Evolutionary conservation across 208 protist genomes (phyloP), one percentile per base, ranked within the genome.

Genomic region (Leishmania tropica): DNA sequence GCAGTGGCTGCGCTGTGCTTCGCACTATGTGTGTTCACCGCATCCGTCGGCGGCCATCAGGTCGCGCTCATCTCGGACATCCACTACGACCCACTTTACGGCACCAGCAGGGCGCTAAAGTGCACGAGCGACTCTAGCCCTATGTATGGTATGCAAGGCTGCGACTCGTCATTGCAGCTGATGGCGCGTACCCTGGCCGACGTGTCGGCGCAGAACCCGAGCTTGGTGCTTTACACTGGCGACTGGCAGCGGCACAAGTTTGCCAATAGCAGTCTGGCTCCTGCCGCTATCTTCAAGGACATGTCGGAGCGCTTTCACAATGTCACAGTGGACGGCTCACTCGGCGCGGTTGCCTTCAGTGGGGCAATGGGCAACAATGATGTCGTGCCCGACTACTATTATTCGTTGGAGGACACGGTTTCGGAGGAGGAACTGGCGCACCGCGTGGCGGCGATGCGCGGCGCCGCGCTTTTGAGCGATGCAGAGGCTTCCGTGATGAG

Each of bases 31-130:
- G 24, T 78, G 19, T 11, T 15, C 37, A 45, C 64, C 24, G 48
- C 42, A 2, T 45, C 56, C 15, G 62, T 62, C 3, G 37, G 73
- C 58, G 84, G 81, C 0, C 24, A 80, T 42, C 72, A 84, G 15
- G 70, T 94, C 17, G 90, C 76, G 58, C 76, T 96, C 15, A 78
- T 96, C 31, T 94, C 93, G 1, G 95, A 97, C 75, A 90, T 95
- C 65, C 95, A 97, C 82, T 93, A 89, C 75, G 95, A 97, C 80
- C 93, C 93, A 3, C 71, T 74, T 1, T 97, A 96, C 79, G 91
- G 92, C 56, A 84, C 70, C 3, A 5, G 35, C 8, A 89, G 83
- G 4, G 93, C 77, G 28, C 92, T 84, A 51, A 35, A 31, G 45
- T 95, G 92, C 81, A 85, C 60, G 54, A 81, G 76, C 0, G 10